Evolutionary conservation across 2,329 filamentous ascomycete species (phyloP).

Genomic region (Stagonosporopsis tanaceti): DNA sequence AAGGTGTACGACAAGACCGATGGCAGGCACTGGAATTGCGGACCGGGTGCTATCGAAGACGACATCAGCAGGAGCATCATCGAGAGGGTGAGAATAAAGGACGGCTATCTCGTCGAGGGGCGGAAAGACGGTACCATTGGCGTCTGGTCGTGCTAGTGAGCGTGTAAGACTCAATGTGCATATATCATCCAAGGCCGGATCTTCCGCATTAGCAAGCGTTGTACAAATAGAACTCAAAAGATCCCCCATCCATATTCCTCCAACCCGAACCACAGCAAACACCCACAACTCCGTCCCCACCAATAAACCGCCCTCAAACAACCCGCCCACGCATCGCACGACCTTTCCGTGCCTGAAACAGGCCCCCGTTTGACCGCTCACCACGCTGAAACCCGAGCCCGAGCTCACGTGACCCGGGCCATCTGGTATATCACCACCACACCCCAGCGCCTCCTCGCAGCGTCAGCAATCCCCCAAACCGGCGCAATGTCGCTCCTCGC

Average conservation of each 20-base stretch:
- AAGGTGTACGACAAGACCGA: constrained; percentile 99
- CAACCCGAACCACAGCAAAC: neutral
- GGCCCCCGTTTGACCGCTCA: constrained; percentile 30
- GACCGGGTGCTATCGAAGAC: constrained; percentile 76
- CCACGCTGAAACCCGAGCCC: constrained; percentile 34
- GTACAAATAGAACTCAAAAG: constrained; percentile 11
- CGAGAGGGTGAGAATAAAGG: constrained; percentile 87
- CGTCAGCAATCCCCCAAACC: constrained; percentile 17
- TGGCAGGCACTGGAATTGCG: constrained; percentile 95
- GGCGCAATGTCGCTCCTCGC: constrained; percentile 45
- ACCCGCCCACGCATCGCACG: constrained; percentile 27
- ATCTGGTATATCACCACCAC: constrained; percentile 31
- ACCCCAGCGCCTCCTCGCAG: constrained; percentile 10
- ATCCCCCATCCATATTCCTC: neutral
- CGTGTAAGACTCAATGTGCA: constrained; percentile 20
- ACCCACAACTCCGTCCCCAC: neutral
- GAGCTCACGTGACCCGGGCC: constrained; percentile 34
- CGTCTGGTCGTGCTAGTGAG: constrained; percentile 70
- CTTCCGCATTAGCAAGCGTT: constrained; percentile 20
- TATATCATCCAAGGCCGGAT: constrained; percentile 25
- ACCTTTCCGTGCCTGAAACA: constrained; percentile 38
- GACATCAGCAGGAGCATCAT: constrained; percentile 66
- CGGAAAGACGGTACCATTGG: constrained; percentile 86
- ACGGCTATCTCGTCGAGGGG: constrained; percentile 93
- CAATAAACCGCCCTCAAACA: constrained; percentile 15